Percentiles rank a stretch among this genome's conserved stretches.
Evolutionary conservation across 192 early-diverging fungal genomes (phyloP).

Genomic region (Jimgerdemannia lactiflua): DNA sequence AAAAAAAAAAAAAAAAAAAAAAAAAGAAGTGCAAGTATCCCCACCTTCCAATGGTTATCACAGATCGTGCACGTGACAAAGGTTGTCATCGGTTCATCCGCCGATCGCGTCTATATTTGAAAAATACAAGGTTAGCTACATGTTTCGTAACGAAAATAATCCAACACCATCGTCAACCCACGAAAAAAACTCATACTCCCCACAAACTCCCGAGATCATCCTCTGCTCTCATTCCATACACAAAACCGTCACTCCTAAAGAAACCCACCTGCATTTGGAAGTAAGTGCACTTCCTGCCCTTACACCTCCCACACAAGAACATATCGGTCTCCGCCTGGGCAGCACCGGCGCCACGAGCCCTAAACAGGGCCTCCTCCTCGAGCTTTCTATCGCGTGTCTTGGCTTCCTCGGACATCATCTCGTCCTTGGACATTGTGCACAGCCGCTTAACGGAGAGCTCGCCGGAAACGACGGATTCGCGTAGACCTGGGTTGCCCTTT

Average conservation of each 20-base stretch:
- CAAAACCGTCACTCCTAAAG: background rate
- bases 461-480: conserved; percentile 65
- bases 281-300: conserved; percentile 81
- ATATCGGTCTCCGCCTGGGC: conserved; percentile 83
- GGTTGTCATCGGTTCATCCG: conserved; percentile 99
- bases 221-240: background rate
- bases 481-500: conserved; percentile 75
- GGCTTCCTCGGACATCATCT: conserved; percentile 90
- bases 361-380: conserved; percentile 68
- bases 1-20: too few species aligned
- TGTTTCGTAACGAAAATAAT: background rate
- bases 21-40: background rate
- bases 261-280: conserved; percentile 79
- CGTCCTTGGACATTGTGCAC: conserved; percentile 76
- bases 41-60: conserved; percentile 82
- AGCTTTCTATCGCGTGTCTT: conserved; percentile 69
- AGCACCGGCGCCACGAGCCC: conserved; percentile 73
- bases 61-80: conserved; percentile 93
- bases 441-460: conserved; percentile 61
- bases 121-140: background rate
- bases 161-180: background rate
- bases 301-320: conserved; percentile 95
- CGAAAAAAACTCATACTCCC: background rate
- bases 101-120: conserved; percentile 72
- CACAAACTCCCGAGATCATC: background rate